A percentile compares a stretch with the other conserved stretches of the same genome.
phyloP scores from a whole-genome alignment of 169 alveolate species.

The Toxoplasma gondii region DNA sequence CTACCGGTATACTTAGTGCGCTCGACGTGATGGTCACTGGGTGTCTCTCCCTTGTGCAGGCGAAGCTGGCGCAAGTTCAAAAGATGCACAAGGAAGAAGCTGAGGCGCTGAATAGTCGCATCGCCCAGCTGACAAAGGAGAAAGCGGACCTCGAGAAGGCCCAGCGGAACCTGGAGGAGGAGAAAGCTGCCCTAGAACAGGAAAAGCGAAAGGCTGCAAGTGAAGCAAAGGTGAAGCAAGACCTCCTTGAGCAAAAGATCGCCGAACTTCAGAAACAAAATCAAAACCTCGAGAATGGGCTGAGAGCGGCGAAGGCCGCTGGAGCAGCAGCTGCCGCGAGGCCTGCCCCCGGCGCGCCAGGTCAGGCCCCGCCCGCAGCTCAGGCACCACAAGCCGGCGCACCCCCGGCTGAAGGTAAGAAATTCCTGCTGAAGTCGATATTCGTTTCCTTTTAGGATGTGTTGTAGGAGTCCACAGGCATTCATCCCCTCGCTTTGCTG shows the following conservation, averaged over 20 bases:
- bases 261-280: neutral
- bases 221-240: neutral
- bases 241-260: neutral
- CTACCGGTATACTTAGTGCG: no score
- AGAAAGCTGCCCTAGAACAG: conserved; percentile 10
- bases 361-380: neutral
- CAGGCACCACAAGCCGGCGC: neutral
- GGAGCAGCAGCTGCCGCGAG: neutral
- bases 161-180: neutral
- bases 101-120: neutral
- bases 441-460: no score
- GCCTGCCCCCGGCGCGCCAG: neutral
- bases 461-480: no score
- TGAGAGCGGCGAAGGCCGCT: neutral
- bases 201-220: neutral
- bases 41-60: neutral
- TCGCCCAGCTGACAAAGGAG: conserved; percentile 23
- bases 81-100: neutral
- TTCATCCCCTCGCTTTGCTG: no score
- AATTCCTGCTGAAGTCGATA: neutral
- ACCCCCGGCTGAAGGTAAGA: neutral
- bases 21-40: no score
- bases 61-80: conserved; percentile 10
- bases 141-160: neutral
- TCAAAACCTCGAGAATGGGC: neutral